Evolutionary conservation across 2,329 filamentous ascomycete species (phyloP), one percentile per base, ranked within the genome.

Genomic region (Colletotrichum tropicicola): DNA sequence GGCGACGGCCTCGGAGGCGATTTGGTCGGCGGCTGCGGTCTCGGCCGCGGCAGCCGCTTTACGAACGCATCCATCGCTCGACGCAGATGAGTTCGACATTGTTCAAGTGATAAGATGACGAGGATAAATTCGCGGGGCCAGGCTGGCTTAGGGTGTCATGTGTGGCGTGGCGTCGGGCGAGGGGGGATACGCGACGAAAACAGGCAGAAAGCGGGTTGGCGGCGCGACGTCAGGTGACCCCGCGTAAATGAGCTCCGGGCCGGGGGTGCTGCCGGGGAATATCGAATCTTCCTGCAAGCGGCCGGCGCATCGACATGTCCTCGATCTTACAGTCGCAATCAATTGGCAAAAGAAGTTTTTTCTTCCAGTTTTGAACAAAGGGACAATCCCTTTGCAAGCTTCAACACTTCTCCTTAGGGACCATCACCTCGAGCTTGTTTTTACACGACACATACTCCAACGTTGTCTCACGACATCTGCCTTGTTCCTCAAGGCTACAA

Each of bases 221-320:
- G 69, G 76, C 78, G 73, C 78, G 78, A 78, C 73, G 72, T 79
- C 78, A 80, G 72, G 73, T 80, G 78, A 80, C 72, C 68, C 47
- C 66, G 66, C 59, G 66, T 66, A 59, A 32, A 66, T 66, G 30
- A 44, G 45, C 52, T 43, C 8, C 17, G 3, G 28, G 12, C 39
- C 39, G 39, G 39, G n/a, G 7, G 17, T 21, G 19, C 19, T 15
- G 23, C 3, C 37, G 17, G 13, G 8, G 19, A 2, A 21, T 6
- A 19, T 28, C 5, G 32, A 48, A 17, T 39, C 54, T 48, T 47
- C 43, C 32, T 21, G 41, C 21, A 30, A 39, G 17, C 32, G 32
- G 32, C 32, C 32, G 32, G 32, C 32, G 32, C 32, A 35, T 37
- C 21, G 23, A 21, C 9, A 44, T 39, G 13, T 27, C 30, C 27